Evolutionary conservation across 2,329 filamentous ascomycete species (phyloP), one percentile per base, ranked within the genome.

Genomic region (Aureobasidium leucospermi): DNA sequence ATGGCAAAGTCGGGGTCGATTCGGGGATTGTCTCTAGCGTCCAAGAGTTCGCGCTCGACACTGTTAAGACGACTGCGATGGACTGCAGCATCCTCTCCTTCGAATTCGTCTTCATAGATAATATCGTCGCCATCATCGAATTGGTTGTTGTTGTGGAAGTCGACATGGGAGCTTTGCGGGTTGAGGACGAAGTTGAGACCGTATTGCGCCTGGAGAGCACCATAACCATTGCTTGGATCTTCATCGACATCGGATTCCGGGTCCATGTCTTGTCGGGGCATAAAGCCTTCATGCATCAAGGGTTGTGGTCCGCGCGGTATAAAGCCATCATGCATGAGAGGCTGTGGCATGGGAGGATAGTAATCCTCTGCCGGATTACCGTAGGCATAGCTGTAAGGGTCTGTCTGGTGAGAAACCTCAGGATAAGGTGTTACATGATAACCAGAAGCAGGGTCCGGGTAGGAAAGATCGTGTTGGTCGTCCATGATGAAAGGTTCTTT

Each of bases 231-330:
- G 61, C 29, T 62, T 1, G 56, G 67, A 8, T 62, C 64, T 16
- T 59, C 62, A 51, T 70, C 67, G 42, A 68, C 67, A 53, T 74
- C 72, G 11, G 73, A 66, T 45, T 71, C 68, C 29, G 66, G 64
- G 29, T 65, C 69, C 42, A 66, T 64, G 38, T 65, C 69, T n/a
- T 70, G 69, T 15, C 69, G 68, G 34, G 72, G 72, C 56, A 75
- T 72, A 47, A 71, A 74, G 6, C 73, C 73, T 61, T 75, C 72
- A 52, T 74, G 71, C 29, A 75, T 67, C n/a, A 72, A 29, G 16
- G 56, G 63, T 8, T 48, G 58, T 32, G 58, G 58, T 16, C 69
- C 69, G 11, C 69, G 70, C 39, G 73, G 72, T 51, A 75, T 73
- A 52, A 71, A 74, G 6, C 73, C 73, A 62, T 75, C 72, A 57